Evolutionary conservation across 2,329 filamentous ascomycete genomes (phyloP).

Genomic region (Colletotrichum echinochloae): DNA sequence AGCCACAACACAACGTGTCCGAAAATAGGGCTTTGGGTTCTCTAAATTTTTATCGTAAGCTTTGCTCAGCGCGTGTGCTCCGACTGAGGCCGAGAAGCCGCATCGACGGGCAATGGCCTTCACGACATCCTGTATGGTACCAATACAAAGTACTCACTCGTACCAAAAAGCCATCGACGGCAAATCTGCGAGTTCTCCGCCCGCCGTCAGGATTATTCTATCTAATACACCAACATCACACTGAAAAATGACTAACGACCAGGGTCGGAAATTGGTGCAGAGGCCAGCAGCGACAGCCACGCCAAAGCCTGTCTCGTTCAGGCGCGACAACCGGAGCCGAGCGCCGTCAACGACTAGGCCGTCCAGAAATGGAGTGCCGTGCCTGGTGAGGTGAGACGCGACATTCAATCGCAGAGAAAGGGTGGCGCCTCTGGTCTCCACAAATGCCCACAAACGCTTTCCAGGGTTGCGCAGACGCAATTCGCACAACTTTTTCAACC

Average conservation of each 20-base stretch:
- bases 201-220: constrained; percentile 7
- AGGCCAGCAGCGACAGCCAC: constrained; percentile 14
- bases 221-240: constrained; percentile 31
- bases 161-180: not conserved
- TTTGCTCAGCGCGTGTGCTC: not conserved
- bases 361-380: not conserved
- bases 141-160: too few relatives aligned
- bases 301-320: constrained; percentile 18
- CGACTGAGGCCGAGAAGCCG: not conserved
- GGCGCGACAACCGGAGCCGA: constrained; percentile 19
- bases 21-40: not conserved
- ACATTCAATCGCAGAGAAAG: not conserved
- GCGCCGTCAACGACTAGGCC: not conserved
- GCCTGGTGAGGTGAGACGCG: too few relatives aligned
- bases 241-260: constrained; percentile 33
- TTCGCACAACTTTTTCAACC: not conserved
- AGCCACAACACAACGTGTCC: constrained; percentile 14
- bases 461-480: not conserved
- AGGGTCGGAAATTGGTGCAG: constrained; percentile 35
- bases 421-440: not conserved
- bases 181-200: constrained; percentile 9
- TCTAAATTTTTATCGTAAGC: not conserved
- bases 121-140: not conserved
- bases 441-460: constrained; percentile 14
- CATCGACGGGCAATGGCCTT: not conserved